Conservation (phyloP, 345 rosid species). For the Syzygium jambos region DNA sequence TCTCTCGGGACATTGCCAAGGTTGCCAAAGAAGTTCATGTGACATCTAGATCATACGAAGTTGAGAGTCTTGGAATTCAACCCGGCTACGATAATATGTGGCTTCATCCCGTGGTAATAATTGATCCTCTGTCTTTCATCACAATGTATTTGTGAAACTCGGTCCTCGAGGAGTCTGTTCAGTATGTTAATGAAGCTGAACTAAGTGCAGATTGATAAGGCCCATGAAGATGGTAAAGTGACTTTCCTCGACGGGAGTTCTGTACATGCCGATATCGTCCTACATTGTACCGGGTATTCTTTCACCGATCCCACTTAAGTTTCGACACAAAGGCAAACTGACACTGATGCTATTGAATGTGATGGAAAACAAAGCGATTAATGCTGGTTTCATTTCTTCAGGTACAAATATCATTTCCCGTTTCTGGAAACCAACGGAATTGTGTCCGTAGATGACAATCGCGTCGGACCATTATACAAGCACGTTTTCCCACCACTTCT, state of each 20-base stretch:
- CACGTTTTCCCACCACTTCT: constrained; percentile 66
- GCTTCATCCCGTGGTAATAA: constrained; percentile 79
- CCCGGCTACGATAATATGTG: constrained; percentile 54
- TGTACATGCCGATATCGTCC: constrained; percentile 41
- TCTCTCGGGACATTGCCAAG: constrained; percentile 58
- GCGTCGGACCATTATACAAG: constrained; percentile 74
- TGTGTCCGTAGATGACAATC: constrained; percentile 64
- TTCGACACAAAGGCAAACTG: accelerated
- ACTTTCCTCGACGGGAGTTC: constrained; percentile 45
- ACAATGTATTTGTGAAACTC: neutral
- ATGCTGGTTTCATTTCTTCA: constrained; percentile 3
- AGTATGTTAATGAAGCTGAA: accelerated
- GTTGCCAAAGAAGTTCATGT: constrained; percentile 86
- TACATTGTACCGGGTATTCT: constrained; percentile 79
- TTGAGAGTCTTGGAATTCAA: constrained; percentile 22
- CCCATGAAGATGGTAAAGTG: constrained; percentile 47
- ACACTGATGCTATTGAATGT: neutral
- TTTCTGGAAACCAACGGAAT: constrained; percentile 67
- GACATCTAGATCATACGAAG: constrained; percentile 46
- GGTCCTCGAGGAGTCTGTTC: neutral
- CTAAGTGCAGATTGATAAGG: constrained; percentile 49
- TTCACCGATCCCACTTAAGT: neutral
- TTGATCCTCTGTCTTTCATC: neutral
- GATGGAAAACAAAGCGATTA: neutral
- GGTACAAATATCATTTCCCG: constrained; percentile 86